phyloP scores from a whole-genome alignment of 1,139 yeast species.

The Geotrichum aggregatum region DNA sequence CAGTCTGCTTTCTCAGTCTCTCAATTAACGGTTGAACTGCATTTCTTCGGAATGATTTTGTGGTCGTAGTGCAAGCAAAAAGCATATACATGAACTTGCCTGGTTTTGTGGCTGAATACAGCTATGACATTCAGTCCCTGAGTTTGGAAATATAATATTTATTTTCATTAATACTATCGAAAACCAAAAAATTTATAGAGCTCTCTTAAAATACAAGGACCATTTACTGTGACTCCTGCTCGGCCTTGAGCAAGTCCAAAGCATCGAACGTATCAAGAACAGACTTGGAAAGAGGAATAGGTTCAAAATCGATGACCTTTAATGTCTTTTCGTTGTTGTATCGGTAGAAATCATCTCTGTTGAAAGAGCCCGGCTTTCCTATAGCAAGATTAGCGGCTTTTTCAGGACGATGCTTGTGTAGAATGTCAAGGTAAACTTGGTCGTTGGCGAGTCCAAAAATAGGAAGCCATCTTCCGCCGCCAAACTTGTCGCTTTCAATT shows the following conservation, averaged over 20 bases:
- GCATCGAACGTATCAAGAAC: conserved; percentile 7
- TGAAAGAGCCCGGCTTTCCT: conserved; percentile 7
- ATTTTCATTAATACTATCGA: too few relatives aligned
- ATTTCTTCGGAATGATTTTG: too few relatives aligned
- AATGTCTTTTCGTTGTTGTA: not conserved
- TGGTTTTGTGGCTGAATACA: too few relatives aligned
- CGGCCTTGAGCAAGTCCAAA: not conserved
- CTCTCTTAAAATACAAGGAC: too few relatives aligned
- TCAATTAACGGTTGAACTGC: too few relatives aligned
- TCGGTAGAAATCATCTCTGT: not conserved
- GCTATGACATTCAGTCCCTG: too few relatives aligned
- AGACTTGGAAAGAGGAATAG: not conserved
- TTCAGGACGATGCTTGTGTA: conserved; percentile 3
- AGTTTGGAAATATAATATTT: too few relatives aligned
- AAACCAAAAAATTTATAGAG: too few relatives aligned
- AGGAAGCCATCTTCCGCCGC: conserved; percentile 42
- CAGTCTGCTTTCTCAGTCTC: too few relatives aligned
- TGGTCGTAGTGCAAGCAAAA: too few relatives aligned
- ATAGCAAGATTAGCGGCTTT: not conserved
- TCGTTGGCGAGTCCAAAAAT: conserved; percentile 34
- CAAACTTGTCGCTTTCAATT: conserved; percentile 25
- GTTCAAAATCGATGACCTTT: conserved; percentile 1
- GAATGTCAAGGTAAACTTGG: conserved; percentile 35
- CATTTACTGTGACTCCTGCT: too few relatives aligned
- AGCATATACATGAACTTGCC: too few relatives aligned